These are phyloP conservation scores for Neophaeococcomyces aloes DNA, from an alignment of 2,329 filamentous ascomycete genomes.

Conservation along the genomic window DNA sequence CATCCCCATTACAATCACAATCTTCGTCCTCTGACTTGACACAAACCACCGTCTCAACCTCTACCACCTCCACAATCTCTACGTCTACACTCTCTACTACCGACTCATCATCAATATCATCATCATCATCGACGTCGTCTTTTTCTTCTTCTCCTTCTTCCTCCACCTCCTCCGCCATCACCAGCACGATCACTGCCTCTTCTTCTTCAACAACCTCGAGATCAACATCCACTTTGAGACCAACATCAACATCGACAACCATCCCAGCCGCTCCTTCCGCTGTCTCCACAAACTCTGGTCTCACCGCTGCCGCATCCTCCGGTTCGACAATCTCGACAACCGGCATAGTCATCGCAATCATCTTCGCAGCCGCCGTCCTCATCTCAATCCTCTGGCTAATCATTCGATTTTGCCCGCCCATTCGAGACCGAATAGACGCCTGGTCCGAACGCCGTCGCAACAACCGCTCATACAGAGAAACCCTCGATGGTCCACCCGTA, in stretches of 20 bases:
- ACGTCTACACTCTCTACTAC: not conserved
- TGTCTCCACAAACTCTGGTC: constrained; percentile 2
- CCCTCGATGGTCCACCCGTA: constrained; percentile 14
- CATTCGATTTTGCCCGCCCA: constrained; percentile 11
- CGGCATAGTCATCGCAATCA: constrained; percentile 12
- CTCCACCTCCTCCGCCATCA: not conserved
- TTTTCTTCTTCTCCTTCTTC: too few species aligned
- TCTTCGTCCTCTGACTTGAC: not conserved
- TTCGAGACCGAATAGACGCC: constrained; percentile 9
- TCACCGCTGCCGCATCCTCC: not conserved
- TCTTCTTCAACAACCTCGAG: not conserved
- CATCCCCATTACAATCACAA: too few species aligned
- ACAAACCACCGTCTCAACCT: not conserved
- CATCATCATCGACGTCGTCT: too few species aligned
- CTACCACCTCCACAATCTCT: not conserved
- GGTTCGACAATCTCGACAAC: constrained; percentile 11
- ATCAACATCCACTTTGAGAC: not conserved
- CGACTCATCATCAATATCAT: not conserved
- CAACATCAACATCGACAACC: not conserved
- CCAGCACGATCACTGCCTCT: not conserved
- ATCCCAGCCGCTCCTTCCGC: constrained; percentile 2
- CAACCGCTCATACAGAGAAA: constrained; percentile 13
- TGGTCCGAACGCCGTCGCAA: constrained; percentile 14
- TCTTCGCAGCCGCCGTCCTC: constrained; percentile 13
- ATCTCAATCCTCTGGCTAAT: constrained; percentile 11